A percentile compares a stretch with the other conserved stretches of the same genome.
Evolutionary conservation across 2,329 filamentous ascomycete species (phyloP).

Genomic region (Lasiodiplodia citricola): DNA sequence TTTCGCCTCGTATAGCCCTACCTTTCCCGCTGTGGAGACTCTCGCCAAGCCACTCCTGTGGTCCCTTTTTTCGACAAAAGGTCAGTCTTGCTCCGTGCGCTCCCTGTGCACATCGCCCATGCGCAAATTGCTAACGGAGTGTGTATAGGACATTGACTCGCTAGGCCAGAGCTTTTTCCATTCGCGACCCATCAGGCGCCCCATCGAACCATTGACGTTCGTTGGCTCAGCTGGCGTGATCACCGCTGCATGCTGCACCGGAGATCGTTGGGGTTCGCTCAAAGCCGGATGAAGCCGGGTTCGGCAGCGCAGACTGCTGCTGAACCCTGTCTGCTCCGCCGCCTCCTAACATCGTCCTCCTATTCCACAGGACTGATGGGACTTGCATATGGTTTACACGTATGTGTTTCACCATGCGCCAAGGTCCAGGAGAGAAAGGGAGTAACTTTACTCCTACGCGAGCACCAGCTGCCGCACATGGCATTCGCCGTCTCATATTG

Average conservation of each 20-base stretch:
- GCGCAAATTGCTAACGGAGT: conserved; percentile 12
- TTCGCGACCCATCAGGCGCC: conserved; percentile 6
- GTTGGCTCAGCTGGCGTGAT: conserved; percentile 8
- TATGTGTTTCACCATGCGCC: conserved; percentile 5
- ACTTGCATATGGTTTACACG: not conserved
- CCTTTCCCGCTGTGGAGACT: conserved; percentile 11
- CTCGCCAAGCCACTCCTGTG: not conserved
- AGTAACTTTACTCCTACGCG: not conserved
- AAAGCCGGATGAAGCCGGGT: not conserved
- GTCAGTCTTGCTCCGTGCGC: conserved; percentile 11
- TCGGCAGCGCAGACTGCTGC: not conserved
- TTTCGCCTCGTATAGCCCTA: conserved; percentile 13
- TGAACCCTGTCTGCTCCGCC: not conserved
- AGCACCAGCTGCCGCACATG: not conserved
- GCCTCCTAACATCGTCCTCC: not conserved
- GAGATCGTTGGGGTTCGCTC: not conserved
- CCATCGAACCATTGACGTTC: conserved; percentile 3
- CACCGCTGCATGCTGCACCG: not conserved
- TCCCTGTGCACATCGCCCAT: conserved; percentile 7
- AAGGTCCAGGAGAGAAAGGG: not conserved
- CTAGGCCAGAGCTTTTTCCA: conserved; percentile 18
- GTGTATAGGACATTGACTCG: conserved; percentile 16
- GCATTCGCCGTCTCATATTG: not conserved
- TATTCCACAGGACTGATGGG: conserved; percentile 7
- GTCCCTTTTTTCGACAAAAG: conserved; percentile 7